Conservation (phyloP, 768 basidiomycete species). For the Filobasidium floriforme region DNA sequence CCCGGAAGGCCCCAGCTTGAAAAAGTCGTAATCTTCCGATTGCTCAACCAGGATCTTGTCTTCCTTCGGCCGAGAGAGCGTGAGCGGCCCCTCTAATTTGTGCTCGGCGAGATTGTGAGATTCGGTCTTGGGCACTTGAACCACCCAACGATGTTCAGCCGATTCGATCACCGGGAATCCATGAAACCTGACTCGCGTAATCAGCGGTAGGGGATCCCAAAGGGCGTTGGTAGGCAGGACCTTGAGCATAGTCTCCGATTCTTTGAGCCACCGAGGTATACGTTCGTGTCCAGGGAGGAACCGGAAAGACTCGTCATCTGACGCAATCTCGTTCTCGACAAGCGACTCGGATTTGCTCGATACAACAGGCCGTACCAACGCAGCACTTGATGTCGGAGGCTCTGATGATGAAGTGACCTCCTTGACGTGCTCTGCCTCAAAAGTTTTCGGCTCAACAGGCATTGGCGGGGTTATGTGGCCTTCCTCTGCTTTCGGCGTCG, state of each 20-base stretch:
- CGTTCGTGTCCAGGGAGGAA: not conserved
- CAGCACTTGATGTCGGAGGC: not conserved
- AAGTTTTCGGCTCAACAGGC: too few species aligned
- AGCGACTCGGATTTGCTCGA: too few species aligned
- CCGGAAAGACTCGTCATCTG: not conserved
- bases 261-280: slow-evolving; percentile 14
- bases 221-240: slow-evolving; percentile 49
- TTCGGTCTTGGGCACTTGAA: slow-evolving; percentile 32
- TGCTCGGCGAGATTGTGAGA: slow-evolving; percentile 16
- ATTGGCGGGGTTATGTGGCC: not conserved
- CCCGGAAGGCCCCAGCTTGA: slow-evolving; percentile 25
- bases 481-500: not conserved
- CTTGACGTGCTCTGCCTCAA: not conserved
- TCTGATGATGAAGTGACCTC: not conserved
- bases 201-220: slow-evolving; percentile 58
- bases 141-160: slow-evolving; percentile 57
- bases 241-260: slow-evolving; percentile 42
- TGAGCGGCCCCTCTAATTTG: slow-evolving; percentile 30
- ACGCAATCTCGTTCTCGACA: not conserved
- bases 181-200: slow-evolving; percentile 60
- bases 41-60: slow-evolving; percentile 24
- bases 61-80: slow-evolving; percentile 21
- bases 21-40: slow-evolving; percentile 25
- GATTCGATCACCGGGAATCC: slow-evolving; percentile 57
- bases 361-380: too few species aligned